Evolutionary conservation across 306 rosid genomes (phyloP), one percentile per base, ranked within the genome.

Genomic region (Sicyos edulis): DNA sequence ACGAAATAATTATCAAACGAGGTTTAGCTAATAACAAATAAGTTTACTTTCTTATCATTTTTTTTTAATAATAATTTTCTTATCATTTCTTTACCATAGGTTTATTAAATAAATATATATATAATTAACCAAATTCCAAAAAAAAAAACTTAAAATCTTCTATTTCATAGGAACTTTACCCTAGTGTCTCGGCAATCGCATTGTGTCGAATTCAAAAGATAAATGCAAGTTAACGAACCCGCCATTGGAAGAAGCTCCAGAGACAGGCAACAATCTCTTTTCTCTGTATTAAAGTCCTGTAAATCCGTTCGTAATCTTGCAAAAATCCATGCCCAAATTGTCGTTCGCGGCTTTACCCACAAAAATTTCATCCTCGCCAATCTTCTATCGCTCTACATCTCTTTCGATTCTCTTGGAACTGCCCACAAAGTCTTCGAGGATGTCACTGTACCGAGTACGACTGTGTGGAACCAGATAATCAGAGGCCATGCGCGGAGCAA

Each of bases 381-480:
- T 82, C 82, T 87, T 0, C 71, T 89, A 3, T 79, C 82, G 1
- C 75, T 87, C 79, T 87, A 89, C 66, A 65, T 74, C 2, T 37
- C 84, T 74, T 87, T 53, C 22, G 88, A 69, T 47, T 67, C 61
- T 77, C 79, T 83, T 65, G 60, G 68, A 60, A 73, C 22, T 22
- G 86, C 88, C 29, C 66, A 65, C 32, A 74, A 74, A 0, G 73
- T 83, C 45, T 83, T 86, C 17, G 34, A 74, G 10, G 66, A 72
- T 15, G 49, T 84, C 29, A 51, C 64, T 15, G 78, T 59, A 21
- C 97, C 96, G 61, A 89, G 76, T 8, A 83, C 86, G 45, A 59
- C 80, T 6, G 42, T 81, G 40, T 87, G 92, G 93, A 91, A 89
- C 76, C 90, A 76, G 83, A 77, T 87, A 14, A 82, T 89, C 45